Evolutionary conservation across 2,329 filamentous ascomycete genomes (phyloP).

Genomic region (Alternaria ventricosa): DNA sequence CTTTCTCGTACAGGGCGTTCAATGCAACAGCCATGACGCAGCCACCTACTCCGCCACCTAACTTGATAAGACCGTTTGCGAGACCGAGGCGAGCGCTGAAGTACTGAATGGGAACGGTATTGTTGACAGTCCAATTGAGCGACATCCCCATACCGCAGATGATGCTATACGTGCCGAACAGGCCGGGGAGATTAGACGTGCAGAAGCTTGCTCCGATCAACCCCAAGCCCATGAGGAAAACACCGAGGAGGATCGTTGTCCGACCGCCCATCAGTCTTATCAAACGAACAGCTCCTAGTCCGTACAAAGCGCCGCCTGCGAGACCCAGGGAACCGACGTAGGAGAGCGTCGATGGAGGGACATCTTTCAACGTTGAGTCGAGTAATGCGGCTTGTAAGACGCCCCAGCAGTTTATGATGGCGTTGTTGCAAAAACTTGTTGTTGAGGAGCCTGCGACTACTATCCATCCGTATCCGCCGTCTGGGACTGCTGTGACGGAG

Average conservation of each 20-base stretch:
- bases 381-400: slow-evolving; percentile 66
- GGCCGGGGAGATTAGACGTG: slow-evolving; percentile 52
- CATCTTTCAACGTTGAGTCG: slow-evolving; percentile 52
- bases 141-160: slow-evolving; percentile 54
- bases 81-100: slow-evolving; percentile 38
- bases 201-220: slow-evolving; percentile 58
- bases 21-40: slow-evolving; percentile 36
- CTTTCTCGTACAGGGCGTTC: slow-evolving; percentile 30
- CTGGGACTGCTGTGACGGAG: slow-evolving; percentile 48
- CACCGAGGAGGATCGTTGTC: slow-evolving; percentile 56
- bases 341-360: slow-evolving; percentile 59
- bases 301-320: slow-evolving; percentile 60
- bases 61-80: slow-evolving; percentile 40
- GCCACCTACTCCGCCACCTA: slow-evolving; percentile 37
- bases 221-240: slow-evolving; percentile 59
- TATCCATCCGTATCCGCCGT: slow-evolving; percentile 65
- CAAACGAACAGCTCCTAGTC: slow-evolving; percentile 60
- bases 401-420: slow-evolving; percentile 66
- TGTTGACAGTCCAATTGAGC: slow-evolving; percentile 32
- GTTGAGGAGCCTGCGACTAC: slow-evolving; percentile 60
- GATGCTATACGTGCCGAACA: slow-evolving; percentile 60
- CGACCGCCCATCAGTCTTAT: slow-evolving; percentile 59
- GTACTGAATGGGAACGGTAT: slow-evolving; percentile 36
- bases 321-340: slow-evolving; percentile 65
- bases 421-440: slow-evolving; percentile 60